Evolutionary conservation across 208 protist species (phyloP).

Genomic region (Wallacemonas sp.): DNA sequence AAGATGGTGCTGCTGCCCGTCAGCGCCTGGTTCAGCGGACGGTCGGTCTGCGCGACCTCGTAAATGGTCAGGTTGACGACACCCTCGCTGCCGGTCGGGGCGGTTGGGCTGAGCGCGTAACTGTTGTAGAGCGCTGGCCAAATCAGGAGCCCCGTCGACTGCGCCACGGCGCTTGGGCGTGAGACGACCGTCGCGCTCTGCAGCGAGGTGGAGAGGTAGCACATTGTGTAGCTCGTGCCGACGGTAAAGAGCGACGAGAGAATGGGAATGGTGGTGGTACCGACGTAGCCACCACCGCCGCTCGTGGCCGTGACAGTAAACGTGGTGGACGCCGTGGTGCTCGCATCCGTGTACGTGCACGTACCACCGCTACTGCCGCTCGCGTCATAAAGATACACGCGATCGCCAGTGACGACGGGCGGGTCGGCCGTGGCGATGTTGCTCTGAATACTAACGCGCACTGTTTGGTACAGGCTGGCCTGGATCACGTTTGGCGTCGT

Average conservation of each 20-base stretch:
- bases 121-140: slow-evolving; percentile 73
- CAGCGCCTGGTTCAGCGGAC: slow-evolving; percentile 64
- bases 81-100: slow-evolving; percentile 50
- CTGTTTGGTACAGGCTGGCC: slow-evolving; percentile 80
- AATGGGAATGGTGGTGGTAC: slow-evolving; percentile 32
- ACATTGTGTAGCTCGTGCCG: slow-evolving; percentile 59
- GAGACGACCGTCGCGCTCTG: slow-evolving; percentile 39
- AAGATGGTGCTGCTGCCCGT: slow-evolving; percentile 58
- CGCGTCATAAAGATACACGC: slow-evolving; percentile 60
- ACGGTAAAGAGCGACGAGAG: slow-evolving; percentile 50
- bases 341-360: slow-evolving; percentile 18
- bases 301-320: slow-evolving; percentile 44
- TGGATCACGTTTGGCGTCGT: slow-evolving; percentile 60
- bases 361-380: slow-evolving; percentile 5
- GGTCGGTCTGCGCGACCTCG: slow-evolving; percentile 28
- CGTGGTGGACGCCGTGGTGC: slow-evolving; percentile 19
- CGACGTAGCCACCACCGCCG: slow-evolving; percentile 42
- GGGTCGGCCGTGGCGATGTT: slow-evolving; percentile 60
- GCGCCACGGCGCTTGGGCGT: slow-evolving; percentile 22
- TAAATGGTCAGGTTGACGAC: slow-evolving; percentile 51
- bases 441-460: slow-evolving; percentile 57
- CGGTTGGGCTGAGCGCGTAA: slow-evolving; percentile 41
- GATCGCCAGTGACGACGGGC: slow-evolving; percentile 53
- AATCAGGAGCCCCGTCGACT: slow-evolving; percentile 35
- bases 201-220: slow-evolving; percentile 55